Conservation (phyloP, 1,284 basidiomycete genomes). For the Apiotrichum porosum region DNA sequence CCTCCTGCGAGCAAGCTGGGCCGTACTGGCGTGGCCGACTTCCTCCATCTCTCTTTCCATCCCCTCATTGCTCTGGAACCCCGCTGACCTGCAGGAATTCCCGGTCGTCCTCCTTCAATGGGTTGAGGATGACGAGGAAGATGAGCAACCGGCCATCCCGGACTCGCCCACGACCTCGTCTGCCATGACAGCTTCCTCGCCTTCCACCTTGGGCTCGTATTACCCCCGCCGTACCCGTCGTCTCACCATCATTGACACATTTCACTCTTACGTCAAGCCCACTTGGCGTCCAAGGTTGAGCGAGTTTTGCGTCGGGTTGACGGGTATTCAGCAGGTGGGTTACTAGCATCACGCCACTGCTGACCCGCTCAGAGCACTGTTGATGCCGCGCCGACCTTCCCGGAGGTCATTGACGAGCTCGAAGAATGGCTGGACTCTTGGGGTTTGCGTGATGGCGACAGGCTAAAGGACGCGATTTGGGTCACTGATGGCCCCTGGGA, state of each 20-base stretch:
- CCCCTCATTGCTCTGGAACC: too few species aligned
- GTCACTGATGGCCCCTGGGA: slow-evolving; percentile 53
- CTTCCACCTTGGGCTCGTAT: background rate
- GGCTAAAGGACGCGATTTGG: slow-evolving; percentile 49
- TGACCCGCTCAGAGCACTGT: slow-evolving; percentile 63
- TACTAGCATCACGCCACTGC: background rate
- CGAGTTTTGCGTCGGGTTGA: slow-evolving; percentile 77
- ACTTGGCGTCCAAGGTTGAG: slow-evolving; percentile 77
- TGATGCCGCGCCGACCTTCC: slow-evolving; percentile 69
- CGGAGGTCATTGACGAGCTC: slow-evolving; percentile 62
- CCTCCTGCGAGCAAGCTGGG: too few species aligned
- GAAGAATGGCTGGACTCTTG: slow-evolving; percentile 60
- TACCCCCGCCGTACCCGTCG: background rate
- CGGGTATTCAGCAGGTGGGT: slow-evolving; percentile 84
- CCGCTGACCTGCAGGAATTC: slow-evolving; percentile 29
- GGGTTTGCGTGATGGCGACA: slow-evolving; percentile 43
- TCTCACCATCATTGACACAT: slow-evolving; percentile 55
- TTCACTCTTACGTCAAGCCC: slow-evolving; percentile 81
- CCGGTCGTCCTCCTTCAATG: slow-evolving; percentile 75
- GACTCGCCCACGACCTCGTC: too few species aligned
- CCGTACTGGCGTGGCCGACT: too few species aligned
- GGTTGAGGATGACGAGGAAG: slow-evolving; percentile 54
- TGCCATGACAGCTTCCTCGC: background rate
- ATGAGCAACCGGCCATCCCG: background rate
- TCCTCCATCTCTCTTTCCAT: background rate